Evolutionary conservation across 2,329 filamentous ascomycete species (phyloP).

Genomic region (Capronia americana): DNA sequence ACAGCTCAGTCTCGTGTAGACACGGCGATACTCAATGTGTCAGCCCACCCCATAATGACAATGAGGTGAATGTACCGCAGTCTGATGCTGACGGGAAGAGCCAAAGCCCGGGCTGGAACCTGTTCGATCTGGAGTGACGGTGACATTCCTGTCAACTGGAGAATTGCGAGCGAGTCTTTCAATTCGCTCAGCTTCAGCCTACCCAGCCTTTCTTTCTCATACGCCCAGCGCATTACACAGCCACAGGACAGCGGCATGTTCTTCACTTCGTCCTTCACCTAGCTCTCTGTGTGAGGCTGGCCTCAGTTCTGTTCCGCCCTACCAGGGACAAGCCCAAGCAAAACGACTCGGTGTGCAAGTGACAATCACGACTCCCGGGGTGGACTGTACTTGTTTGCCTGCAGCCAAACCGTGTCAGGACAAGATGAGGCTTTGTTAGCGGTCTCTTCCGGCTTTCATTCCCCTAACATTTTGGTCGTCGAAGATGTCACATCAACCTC

Average conservation of each 20-base stretch:
- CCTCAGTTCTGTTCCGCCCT: neutral
- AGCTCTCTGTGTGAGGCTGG: neutral
- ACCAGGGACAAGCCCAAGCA: neutral
- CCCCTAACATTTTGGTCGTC: neutral
- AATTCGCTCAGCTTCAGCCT: constrained; percentile 2
- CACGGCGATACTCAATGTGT: neutral
- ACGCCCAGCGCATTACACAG: neutral
- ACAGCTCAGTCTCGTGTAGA: neutral
- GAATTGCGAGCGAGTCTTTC: neutral
- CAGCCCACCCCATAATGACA: neutral
- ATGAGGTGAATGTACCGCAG: constrained; percentile 1
- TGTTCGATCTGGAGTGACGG: constrained; percentile 7
- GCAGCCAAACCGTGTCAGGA: neutral
- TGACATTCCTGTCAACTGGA: constrained; percentile 12
- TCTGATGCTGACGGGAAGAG: neutral
- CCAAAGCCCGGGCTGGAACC: neutral
- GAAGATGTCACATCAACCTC: constrained; percentile 22
- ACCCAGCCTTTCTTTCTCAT: neutral
- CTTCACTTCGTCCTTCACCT: neutral
- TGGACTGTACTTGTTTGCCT: neutral
- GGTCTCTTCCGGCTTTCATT: constrained; percentile 2
- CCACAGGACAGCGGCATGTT: neutral
- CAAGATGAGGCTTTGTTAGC: constrained; percentile 11
- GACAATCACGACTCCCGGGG: neutral
- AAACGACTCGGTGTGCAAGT: neutral